Conservation (phyloP, 352 stramenopile genomes). For the Pythium oligandrum region DNA sequence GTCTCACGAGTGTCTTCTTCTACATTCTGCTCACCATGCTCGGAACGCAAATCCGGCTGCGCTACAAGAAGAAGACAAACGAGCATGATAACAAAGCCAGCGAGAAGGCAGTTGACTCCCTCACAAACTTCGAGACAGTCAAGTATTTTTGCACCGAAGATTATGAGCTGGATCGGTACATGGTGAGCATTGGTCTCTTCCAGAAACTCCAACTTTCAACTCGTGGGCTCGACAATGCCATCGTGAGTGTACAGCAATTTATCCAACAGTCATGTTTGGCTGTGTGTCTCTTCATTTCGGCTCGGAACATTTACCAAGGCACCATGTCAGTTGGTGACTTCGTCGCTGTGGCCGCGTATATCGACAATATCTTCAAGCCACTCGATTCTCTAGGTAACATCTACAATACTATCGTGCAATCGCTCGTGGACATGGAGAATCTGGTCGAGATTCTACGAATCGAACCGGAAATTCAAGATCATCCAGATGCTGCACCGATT, state of each 20-base stretch:
- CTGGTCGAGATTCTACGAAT: slow-evolving; percentile 93
- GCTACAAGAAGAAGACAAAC: slow-evolving; percentile 92
- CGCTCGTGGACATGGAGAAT: slow-evolving; percentile 96
- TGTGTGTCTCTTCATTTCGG: slow-evolving; percentile 65
- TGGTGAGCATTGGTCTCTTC: slow-evolving; percentile 80
- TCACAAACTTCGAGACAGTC: slow-evolving; percentile 98
- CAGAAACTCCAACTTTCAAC: slow-evolving; percentile 90
- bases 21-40: slow-evolving; percentile 92
- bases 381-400: slow-evolving; percentile 95
- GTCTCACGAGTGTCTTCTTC: slow-evolving; percentile 89
- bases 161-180: slow-evolving; percentile 84
- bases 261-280: slow-evolving; percentile 86
- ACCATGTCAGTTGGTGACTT: slow-evolving; percentile 92
- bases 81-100: slow-evolving; percentile 95
- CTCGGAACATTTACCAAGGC: slow-evolving; percentile 38
- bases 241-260: slow-evolving; percentile 94
- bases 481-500: slow-evolving; percentile 58
- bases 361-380: slow-evolving; percentile 94
- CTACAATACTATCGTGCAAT: slow-evolving; percentile 96
- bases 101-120: slow-evolving; percentile 93
- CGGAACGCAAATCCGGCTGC: slow-evolving; percentile 57
- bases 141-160: slow-evolving; percentile 96
- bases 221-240: slow-evolving; percentile 85
- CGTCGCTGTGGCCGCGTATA: slow-evolving; percentile 93
- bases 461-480: slow-evolving; percentile 90